Evolutionary conservation across 1,284 basidiomycete species (phyloP), one percentile per base, ranked within the genome.

Genomic region (Moesziomyces globuligerus): DNA sequence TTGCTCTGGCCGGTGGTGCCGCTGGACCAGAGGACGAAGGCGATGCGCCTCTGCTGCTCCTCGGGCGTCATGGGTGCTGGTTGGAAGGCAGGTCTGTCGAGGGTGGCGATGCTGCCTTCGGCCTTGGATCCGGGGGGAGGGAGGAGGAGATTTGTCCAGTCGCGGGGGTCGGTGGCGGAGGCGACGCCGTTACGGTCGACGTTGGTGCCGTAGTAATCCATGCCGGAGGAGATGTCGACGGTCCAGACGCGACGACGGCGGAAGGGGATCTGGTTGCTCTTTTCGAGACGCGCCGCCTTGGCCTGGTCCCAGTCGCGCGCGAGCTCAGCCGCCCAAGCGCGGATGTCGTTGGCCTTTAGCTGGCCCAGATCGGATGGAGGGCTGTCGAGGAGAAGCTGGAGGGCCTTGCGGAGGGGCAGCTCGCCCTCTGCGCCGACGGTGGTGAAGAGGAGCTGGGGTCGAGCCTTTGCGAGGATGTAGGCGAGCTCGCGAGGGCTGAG

Each of bases 1-100:
- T 84, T 84, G 54, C 69, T 75, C 68, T 82, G 80, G 28, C 83
- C 83, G 7, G 77, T 83, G 11, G 83, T 84, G 2, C 83, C 83
- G 20, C 78, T 79, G 17, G 73, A 76, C 83, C 83, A 83, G 36
- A 83, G 69, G 13, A 82, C 69, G 32, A 81, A 66, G 7, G 80
- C 77, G 23, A 71, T 60, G n/a, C 77, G 46, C 18, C 60, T 28
- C 38, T 52, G 49, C 42, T 71, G 68, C 47, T 75, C 78, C 29
- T 55, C 60, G 3, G 48, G 45, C 18, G 58, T 60, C 66, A 74
- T 67, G 15, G 53, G 43, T 3, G 55, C 51, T 9, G 64, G 53
- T 4, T 34, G 24, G 24, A 67, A 74, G 3, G 72, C 57, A 1
- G 62, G 59, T 18, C 39, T 28, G 15, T 64, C 61, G 21, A 62